A percentile compares a stretch with the other conserved stretches of the same genome.
Evolutionary conservation across 805 yeast genomes (phyloP).

Genomic region (Debaryomyces hansenii): DNA sequence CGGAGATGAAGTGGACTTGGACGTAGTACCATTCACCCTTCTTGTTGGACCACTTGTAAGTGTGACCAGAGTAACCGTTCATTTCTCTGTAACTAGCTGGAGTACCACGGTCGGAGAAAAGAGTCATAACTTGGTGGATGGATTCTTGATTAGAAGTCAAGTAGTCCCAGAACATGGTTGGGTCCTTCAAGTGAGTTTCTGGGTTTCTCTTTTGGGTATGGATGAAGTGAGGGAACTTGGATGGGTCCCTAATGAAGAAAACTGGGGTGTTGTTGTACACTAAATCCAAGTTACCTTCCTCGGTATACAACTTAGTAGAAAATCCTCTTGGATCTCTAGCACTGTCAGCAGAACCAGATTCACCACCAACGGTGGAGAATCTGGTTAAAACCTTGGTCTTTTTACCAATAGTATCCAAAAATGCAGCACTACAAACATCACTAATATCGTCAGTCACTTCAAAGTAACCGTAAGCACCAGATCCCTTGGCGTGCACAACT

Average conservation of each 20-base stretch:
- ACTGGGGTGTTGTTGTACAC: constrained; percentile 87
- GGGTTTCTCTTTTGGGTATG: constrained; percentile 90
- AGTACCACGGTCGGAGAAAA: constrained; percentile 82
- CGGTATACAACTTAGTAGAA: constrained; percentile 76
- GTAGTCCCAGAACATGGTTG: constrained; percentile 85
- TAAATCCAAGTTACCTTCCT: constrained; percentile 82
- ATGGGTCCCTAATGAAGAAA: constrained; percentile 81
- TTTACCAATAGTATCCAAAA: constrained; percentile 75
- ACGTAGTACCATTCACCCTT: constrained; percentile 78
- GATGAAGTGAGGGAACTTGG: constrained; percentile 83
- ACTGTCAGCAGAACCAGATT: constrained; percentile 76
- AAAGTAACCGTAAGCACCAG: constrained; percentile 86
- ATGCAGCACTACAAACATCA: constrained; percentile 67
- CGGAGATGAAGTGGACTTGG: constrained; percentile 70
- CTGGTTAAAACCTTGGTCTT: constrained; percentile 72
- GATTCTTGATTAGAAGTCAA: constrained; percentile 72
- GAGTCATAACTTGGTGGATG: constrained; percentile 68
- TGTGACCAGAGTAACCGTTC: constrained; percentile 85
- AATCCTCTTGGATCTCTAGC: constrained; percentile 90
- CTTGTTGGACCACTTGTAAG: constrained; percentile 76
- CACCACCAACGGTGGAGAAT: constrained; percentile 89
- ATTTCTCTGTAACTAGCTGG: constrained; percentile 73
- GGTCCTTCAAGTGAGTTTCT: constrained; percentile 74
- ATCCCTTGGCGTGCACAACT: constrained; percentile 92
- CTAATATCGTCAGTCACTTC: constrained; percentile 85